phyloP scores from a whole-genome alignment of 768 basidiomycete genomes.

The Tephrocybe sp. region DNA sequence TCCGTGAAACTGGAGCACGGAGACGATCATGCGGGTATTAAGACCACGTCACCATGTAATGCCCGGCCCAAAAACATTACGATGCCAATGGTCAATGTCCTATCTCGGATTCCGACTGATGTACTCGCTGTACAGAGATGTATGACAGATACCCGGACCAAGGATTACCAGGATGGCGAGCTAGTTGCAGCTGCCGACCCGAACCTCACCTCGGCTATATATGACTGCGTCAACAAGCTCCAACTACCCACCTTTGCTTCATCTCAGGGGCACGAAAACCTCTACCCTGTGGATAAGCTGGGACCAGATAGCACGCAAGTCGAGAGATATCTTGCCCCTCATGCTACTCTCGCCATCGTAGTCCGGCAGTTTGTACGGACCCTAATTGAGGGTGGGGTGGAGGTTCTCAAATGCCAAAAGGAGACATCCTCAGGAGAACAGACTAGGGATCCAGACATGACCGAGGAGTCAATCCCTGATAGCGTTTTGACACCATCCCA shows the following conservation, averaged over 20 bases:
- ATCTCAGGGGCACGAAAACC: conserved; percentile 4
- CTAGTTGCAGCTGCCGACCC: conserved; percentile 35
- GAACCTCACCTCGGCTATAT: conserved; percentile 29
- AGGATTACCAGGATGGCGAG: conserved; percentile 4
- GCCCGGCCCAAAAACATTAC: conserved; percentile 20
- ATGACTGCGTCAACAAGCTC: conserved; percentile 23
- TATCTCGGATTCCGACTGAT: not conserved
- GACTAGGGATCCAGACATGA: conserved; percentile 16
- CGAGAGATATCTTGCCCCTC: conserved; percentile 37
- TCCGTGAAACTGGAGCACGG: not conserved
- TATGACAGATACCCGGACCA: not conserved
- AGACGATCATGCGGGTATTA: not conserved
- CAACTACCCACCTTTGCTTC: conserved; percentile 24
- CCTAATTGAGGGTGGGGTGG: conserved; percentile 37
- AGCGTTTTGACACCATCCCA: conserved; percentile 43
- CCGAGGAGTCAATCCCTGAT: conserved; percentile 13
- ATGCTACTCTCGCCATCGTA: conserved; percentile 38
- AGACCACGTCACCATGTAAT: conserved; percentile 5
- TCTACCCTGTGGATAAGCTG: conserved; percentile 29
- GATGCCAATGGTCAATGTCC: conserved; percentile 31
- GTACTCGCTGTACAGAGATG: not conserved
- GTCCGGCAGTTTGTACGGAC: conserved; percentile 33
- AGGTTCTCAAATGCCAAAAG: conserved; percentile 34
- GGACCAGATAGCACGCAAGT: conserved; percentile 27
- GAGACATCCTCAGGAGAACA: conserved; percentile 15